These are phyloP conservation scores for Sarcomyxa edulis DNA, from an alignment of 768 basidiomycete genomes.

Conservation along the genomic window DNA sequence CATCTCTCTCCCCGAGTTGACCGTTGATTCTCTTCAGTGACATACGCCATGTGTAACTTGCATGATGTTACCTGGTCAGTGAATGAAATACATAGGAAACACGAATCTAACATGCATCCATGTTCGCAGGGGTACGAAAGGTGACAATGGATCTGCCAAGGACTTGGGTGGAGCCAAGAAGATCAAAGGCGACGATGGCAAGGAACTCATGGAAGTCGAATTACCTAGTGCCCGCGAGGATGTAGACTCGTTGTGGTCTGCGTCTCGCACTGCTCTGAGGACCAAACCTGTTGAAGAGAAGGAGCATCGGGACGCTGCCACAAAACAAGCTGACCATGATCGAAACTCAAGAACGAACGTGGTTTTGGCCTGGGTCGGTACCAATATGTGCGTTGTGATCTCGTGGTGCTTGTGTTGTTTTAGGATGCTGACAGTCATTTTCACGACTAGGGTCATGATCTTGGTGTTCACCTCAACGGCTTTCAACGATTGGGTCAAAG, in stretches of 20 bases:
- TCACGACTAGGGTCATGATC: conserved; percentile 53
- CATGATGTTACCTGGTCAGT: conserved; percentile 31
- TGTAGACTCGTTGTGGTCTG: conserved; percentile 82
- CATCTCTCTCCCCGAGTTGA: not conserved
- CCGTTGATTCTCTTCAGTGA: conserved; percentile 39
- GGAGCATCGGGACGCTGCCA: conserved; percentile 80
- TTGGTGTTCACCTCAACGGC: conserved; percentile 71
- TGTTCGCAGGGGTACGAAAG: conserved; percentile 73
- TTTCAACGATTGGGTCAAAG: conserved; percentile 68
- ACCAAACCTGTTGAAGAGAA: conserved; percentile 66
- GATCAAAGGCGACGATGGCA: conserved; percentile 77
- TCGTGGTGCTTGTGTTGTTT: conserved; percentile 8
- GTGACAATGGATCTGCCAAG: conserved; percentile 83
- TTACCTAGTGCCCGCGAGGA: conserved; percentile 80
- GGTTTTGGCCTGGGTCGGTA: conserved; percentile 77
- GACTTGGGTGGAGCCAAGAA: conserved; percentile 92
- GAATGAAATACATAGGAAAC: too few relatives aligned
- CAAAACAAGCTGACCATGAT: conserved; percentile 86
- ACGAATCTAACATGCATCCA: not conserved
- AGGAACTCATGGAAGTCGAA: conserved; percentile 84
- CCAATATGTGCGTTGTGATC: conserved; percentile 79
- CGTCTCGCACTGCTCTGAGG: conserved; percentile 66
- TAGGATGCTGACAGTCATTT: conserved; percentile 5
- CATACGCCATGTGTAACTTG: conserved; percentile 91
- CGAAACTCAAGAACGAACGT: conserved; percentile 83